Evolutionary conservation across 495 filamentous ascomycete species (phyloP).

Genomic region (Tuber calosporum): DNA sequence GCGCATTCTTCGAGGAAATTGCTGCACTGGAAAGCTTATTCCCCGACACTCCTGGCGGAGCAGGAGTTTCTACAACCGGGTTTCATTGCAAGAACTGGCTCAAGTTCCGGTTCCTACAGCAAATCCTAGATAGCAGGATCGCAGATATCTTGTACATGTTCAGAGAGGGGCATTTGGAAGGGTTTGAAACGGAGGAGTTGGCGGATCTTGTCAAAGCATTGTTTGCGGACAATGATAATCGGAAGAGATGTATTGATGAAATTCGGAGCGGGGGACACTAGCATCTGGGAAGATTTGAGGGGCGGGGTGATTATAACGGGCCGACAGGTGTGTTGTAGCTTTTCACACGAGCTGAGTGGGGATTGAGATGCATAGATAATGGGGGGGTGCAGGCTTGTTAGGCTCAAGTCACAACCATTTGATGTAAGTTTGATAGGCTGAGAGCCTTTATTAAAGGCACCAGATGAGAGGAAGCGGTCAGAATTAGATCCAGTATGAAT

Average conservation of each 20-base stretch:
- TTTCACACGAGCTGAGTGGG: neutral
- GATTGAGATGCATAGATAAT: neutral
- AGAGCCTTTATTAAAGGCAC: neutral
- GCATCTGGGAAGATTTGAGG: neutral
- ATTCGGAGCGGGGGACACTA: constrained; percentile 46
- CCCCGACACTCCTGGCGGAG: constrained; percentile 45
- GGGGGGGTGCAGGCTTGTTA: neutral
- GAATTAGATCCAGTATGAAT: neutral
- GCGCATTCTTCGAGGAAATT: constrained; percentile 64
- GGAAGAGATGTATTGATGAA: constrained; percentile 68
- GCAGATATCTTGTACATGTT: constrained; percentile 84
- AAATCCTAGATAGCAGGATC: constrained; percentile 83
- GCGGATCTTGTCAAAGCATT: constrained; percentile 78
- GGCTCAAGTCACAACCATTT: neutral
- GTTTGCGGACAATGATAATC: constrained; percentile 80
- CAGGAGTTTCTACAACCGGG: constrained; percentile 57
- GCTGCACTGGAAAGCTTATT: constrained; percentile 66
- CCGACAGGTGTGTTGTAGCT: neutral
- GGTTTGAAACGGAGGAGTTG: constrained; percentile 77
- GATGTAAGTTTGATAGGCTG: neutral
- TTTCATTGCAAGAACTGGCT: constrained; percentile 80
- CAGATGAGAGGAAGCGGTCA: neutral
- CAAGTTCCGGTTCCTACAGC: constrained; percentile 77
- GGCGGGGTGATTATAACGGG: neutral
- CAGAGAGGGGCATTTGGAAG: constrained; percentile 75